Conservation (phyloP, 139 green algal genomes). For the Zygnema cylindricum region DNA sequence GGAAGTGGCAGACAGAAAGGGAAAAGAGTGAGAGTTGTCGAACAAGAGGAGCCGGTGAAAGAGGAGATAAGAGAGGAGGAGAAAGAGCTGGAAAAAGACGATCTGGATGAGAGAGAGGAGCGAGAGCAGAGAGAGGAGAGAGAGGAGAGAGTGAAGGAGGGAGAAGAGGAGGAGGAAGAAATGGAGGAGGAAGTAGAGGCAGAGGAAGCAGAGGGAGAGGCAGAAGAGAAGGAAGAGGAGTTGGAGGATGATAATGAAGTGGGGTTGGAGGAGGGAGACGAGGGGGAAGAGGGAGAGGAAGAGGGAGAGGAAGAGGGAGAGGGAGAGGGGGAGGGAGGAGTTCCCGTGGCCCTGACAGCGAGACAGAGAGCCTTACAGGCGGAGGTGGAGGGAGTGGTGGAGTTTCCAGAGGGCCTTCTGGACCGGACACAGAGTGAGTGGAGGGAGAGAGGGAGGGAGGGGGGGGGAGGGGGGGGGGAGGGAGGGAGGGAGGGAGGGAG, state of each 20-base stretch:
- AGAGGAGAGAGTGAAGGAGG: not conserved
- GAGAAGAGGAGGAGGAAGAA: not conserved
- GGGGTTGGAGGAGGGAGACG: not conserved
- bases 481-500: not conserved
- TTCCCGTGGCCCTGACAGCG: not conserved
- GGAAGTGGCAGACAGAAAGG: too few species aligned
- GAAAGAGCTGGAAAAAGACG: not conserved
- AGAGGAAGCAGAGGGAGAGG: not conserved
- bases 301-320: not conserved
- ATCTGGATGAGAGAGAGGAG: not conserved
- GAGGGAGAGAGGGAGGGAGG: not conserved
- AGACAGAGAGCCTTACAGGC: not conserved
- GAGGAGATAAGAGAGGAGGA: not conserved
- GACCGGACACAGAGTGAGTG: not conserved
- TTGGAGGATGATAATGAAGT: not conserved
- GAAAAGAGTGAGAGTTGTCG: not conserved
- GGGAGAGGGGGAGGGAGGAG: not conserved
- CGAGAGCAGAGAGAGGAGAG: not conserved
- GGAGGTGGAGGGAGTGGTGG: not conserved
- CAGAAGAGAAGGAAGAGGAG: not conserved
- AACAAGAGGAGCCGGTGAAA: not conserved
- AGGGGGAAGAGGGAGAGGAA: not conserved
- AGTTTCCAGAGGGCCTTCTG: not conserved
- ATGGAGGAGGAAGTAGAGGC: not conserved
- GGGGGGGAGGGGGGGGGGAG: not conserved